Evolutionary conservation across 768 basidiomycete species (phyloP), one percentile per base, ranked within the genome.

Genomic region (Tulasnella sp.): DNA sequence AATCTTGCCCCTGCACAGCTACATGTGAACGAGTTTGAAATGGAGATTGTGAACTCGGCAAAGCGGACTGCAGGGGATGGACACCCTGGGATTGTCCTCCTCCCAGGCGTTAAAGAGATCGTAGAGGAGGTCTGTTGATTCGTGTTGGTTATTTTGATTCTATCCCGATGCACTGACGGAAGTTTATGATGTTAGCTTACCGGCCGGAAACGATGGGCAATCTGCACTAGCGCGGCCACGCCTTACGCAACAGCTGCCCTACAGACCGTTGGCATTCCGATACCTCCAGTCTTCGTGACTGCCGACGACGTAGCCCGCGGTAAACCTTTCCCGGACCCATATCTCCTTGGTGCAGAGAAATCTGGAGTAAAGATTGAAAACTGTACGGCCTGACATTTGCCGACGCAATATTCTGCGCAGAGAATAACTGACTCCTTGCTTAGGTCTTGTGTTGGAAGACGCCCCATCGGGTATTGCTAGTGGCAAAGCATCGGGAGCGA

Each of bases 281-380:
- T 87, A 1, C 91, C 92, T 2, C 82, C 82, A 1, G 85, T 83
- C 68, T 85, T 91, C 72, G 87, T 96, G 4, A 70, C 68, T 2
- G 74, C 74, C 15, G 74, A 76, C 29, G 74, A 76, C 39, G 74
- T 76, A 15, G 2, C 74, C 17, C 83, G 89, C 71, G 94, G 94
- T 67, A 96, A 96, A 84, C 95, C 95, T n/a, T 86, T 91, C 80
- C 94, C 95, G 0, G 93, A 88, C 42, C 96, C 96, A 29, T 97
- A 96, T 83, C 84, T 95, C 17, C 88, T 89, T 0, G 94, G 94
- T 14, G 93, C 94, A 29, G 79, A 83, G 73, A 85, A 85, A 77
- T 88, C 91, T 76, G 85, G 84, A n/a, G 85, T 87, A 31, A 84
- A 89, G 69, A 85, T 90, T 1, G 82, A 82, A 29, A 88, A 88